phyloP scores from a whole-genome alignment of 768 basidiomycete genomes.

The Panaeolus papilionaceus region DNA sequence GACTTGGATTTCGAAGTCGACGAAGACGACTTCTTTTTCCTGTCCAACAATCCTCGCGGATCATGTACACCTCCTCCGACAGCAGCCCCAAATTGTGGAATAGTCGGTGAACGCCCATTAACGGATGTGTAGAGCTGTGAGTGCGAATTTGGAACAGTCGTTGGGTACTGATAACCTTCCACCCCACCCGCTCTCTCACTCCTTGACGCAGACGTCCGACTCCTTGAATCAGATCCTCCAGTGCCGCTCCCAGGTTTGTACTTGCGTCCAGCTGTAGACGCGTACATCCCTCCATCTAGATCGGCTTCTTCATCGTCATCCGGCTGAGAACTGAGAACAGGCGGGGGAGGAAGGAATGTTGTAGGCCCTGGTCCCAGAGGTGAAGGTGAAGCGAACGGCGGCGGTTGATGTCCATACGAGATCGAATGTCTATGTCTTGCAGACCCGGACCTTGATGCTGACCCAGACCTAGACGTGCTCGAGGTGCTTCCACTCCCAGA shows the following conservation, averaged over 20 bases:
- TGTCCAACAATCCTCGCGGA: neutral
- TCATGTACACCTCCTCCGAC: neutral
- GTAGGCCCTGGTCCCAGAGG: conserved; percentile 17
- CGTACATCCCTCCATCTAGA: conserved; percentile 63
- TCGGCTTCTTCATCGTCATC: conserved; percentile 60
- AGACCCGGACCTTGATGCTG: conserved; percentile 5
- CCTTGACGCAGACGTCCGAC: conserved; percentile 61
- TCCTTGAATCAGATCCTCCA: conserved; percentile 65
- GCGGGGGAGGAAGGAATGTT: conserved; percentile 19
- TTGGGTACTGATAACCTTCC: conserved; percentile 13
- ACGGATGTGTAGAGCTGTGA: conserved; percentile 30
- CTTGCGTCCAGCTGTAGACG: conserved; percentile 35
- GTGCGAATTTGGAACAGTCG: conserved; percentile 21
- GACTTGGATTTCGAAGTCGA: conserved; percentile 31
- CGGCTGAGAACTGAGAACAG: conserved; percentile 8
- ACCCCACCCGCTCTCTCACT: conserved; percentile 26
- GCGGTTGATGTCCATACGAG: neutral
- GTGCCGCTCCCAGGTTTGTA: conserved; percentile 32
- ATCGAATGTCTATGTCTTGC: conserved; percentile 19
- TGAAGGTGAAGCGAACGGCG: conserved; percentile 22
- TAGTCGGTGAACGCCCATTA: neutral
- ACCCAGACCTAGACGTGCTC: conserved; percentile 21
- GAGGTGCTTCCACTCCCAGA: conserved; percentile 18
- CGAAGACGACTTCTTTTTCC: conserved; percentile 27
- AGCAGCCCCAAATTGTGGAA: neutral